Base-by-base conservation (phyloP, 2,329 filamentous ascomycete species). In the Didymosphaeria variabile region DNA sequence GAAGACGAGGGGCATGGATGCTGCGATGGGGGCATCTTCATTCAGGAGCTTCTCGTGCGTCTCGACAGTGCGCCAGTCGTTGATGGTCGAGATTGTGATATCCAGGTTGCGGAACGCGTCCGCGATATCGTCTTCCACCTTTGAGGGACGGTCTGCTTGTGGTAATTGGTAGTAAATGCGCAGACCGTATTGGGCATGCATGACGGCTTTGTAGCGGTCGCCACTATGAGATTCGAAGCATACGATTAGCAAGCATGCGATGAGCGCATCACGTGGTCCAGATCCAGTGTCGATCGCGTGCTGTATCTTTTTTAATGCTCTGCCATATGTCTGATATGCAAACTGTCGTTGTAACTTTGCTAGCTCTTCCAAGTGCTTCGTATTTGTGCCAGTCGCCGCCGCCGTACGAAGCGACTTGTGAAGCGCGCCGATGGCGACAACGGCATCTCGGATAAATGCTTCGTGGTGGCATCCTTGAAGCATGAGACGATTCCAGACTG, bases 61-160 rank as follows among this genome's bases (percentile, higher is more conserved):
- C 15, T 52, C 55, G 7, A 53, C 17, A 21, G 53, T 29, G 17
- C 62, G 62, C 2, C 23, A 26, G 29, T 65, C 62, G 47, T 42
- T 60, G 46, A 59, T 38, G 3, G 62, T 65, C 13, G 59, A 34
- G 15, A 62, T 60, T 17, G 59, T 54, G 40, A 65, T 65, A 49
- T 65, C 62, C 7, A 65, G 57, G 47, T 62, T 65, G n/a, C 51
- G 52, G 31, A 65, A 65, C 0, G 62, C 62, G 34, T 65, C 59
- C n/a, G 57, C 55, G 44, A 65, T 65, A 7, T 65, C 62, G 15
- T 65, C 60, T 50, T 65, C 62, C 19, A 65, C 54, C n/a, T 45
- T 23, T 34, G 36, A 59, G 12, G 49, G 42, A 23, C 51, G 55
- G 21, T 38, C 45, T 13, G 15, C 45, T 53, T n/a, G 38, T 9